These are phyloP conservation scores for Chenopodium quinoa DNA, from an alignment of 148 eudicot genomes.

Conservation along the genomic window DNA sequence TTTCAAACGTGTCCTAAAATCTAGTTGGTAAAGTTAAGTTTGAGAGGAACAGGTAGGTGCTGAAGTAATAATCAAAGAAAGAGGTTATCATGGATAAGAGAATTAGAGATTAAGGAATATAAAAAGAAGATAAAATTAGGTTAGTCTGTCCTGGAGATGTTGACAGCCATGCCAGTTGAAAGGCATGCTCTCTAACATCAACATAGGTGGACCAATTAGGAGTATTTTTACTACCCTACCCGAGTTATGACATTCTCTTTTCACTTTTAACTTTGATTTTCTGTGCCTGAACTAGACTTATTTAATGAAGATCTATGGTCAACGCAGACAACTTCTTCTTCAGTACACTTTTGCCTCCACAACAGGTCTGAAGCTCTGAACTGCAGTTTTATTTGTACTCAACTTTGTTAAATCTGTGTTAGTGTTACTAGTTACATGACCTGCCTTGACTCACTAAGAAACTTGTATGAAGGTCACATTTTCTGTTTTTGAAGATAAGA, in stretches of 20 bases:
- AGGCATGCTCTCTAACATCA: background rate
- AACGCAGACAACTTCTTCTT: background rate
- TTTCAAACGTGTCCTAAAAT: background rate
- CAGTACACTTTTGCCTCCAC: background rate
- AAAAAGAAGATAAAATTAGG: background rate
- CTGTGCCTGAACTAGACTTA: background rate
- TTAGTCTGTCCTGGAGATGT: background rate
- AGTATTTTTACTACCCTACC: background rate
- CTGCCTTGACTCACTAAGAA: background rate
- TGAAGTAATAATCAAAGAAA: background rate
- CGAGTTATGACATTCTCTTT: background rate
- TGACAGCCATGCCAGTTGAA: background rate
- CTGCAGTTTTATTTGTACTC: background rate
- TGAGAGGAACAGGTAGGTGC: background rate
- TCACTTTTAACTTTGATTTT: background rate
- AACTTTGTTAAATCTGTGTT: background rate
- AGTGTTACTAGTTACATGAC: background rate
- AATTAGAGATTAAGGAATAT: background rate
- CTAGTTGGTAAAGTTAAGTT: background rate
- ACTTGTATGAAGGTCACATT: background rate
- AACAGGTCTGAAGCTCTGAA: background rate
- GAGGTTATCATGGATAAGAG: background rate
- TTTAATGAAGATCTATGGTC: background rate
- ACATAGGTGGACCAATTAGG: background rate
- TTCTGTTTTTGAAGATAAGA: background rate